Evolutionary conservation across 164 flowering plant species (phyloP), one percentile per base, ranked within the genome.

Genomic region (Sedum album): DNA sequence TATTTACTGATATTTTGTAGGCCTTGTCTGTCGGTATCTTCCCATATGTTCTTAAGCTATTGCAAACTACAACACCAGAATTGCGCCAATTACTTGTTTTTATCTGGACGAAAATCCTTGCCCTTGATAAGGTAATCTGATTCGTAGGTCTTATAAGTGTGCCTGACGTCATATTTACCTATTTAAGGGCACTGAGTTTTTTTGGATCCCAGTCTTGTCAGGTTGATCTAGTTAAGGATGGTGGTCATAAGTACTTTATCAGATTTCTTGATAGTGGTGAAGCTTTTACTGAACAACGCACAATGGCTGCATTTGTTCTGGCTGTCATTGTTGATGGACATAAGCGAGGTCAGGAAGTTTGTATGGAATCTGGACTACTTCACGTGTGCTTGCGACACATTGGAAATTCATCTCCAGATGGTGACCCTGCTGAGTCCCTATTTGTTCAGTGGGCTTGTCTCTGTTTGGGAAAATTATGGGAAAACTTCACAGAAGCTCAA

Each of bases 231-330:
- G 99, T 91, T 20, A 94, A 94, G 89, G 99, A 94, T 86, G 96
- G 88, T 0, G 99, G 99, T 7, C 99, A 94, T 70, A 77, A 72
- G 73, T 91, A 91, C 76, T 94, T 94, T 73, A 91, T 94, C 60
- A 81, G 82, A 74, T 94, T 94, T 83, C 96, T 94, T 74, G 96
- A 94, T 73, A 86, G 92, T 75, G 73, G 82, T 74, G 97, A 90
- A 77, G 93, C 97, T 33, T 91, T 74, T 75, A 96, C 99, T 33
- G 97, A 94, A 71, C 98, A 91, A 72, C 96, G 96, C 23, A 93
- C 97, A 60, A 94, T 91, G 99, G 97, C 99, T 76, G 97, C 99
- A 46, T 94, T 94, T 84, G 99, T 94, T 70, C 83, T 94, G 79
- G 97, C 99, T 57, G 94, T 94, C 42, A 86, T 91, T 77, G 91